Percentiles rank a stretch among this genome's conserved stretches.
These are phyloP conservation scores for Rubia tinctorum DNA, from an alignment of 305 asterid species.

Conservation along the genomic window DNA sequence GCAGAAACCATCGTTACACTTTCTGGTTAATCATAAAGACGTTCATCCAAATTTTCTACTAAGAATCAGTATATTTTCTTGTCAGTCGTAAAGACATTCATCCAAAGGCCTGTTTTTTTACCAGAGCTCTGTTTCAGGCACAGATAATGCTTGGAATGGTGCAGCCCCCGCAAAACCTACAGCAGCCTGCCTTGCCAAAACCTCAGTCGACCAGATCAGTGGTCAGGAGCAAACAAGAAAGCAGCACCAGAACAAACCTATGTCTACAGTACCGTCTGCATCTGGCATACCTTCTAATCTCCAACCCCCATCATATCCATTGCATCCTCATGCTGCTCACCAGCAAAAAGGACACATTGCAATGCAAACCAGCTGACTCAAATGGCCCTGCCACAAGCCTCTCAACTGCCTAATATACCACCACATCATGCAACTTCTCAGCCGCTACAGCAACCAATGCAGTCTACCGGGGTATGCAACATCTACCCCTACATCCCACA, in stretches of 20 bases:
- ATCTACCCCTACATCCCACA: slow-evolving; percentile 62
- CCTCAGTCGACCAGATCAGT: slow-evolving; percentile 52
- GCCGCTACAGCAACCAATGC: slow-evolving; percentile 67
- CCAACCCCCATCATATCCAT: slow-evolving; percentile 47
- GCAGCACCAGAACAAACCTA: slow-evolving; percentile 52
- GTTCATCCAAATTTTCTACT: too few relatives aligned
- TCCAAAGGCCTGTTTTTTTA: too few relatives aligned
- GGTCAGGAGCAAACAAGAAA: slow-evolving; percentile 60
- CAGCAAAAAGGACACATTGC: slow-evolving; percentile 54
- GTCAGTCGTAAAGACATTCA: too few relatives aligned
- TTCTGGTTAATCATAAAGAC: too few relatives aligned
- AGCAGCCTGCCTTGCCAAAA: slow-evolving; percentile 46
- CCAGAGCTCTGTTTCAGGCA: too few relatives aligned
- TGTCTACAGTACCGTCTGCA: slow-evolving; percentile 33
- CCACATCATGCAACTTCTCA: slow-evolving; percentile 65
- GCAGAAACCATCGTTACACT: too few relatives aligned
- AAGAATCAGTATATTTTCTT: too few relatives aligned
- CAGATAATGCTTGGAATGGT: slow-evolving; percentile 99
- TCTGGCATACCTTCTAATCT: slow-evolving; percentile 44
- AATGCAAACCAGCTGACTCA: slow-evolving; percentile 48
- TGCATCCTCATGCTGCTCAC: slow-evolving; percentile 52
- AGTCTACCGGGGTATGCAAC: slow-evolving; percentile 48
- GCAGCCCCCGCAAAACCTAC: slow-evolving; percentile 65
- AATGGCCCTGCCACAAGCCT: slow-evolving; percentile 45
- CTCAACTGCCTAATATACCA: slow-evolving; percentile 59